A percentile compares a stretch with the other conserved stretches of the same genome.
Evolutionary conservation across 2,329 filamentous ascomycete species (phyloP).

Genomic region (Hypoxylon sp.): DNA sequence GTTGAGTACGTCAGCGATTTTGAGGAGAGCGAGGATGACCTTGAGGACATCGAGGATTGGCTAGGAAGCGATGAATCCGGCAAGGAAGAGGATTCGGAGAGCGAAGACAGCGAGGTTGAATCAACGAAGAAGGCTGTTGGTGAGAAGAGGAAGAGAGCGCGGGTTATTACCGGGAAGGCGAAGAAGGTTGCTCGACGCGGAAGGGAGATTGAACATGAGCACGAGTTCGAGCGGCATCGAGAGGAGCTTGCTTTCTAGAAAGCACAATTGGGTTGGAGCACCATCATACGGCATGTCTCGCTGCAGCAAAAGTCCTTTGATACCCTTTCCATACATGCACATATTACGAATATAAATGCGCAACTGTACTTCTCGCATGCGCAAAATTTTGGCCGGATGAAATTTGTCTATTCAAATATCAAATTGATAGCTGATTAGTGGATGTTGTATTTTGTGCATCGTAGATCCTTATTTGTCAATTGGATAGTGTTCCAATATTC

Average conservation of each 20-base stretch:
- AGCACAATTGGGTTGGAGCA: constrained; percentile 15
- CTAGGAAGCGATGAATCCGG: constrained; percentile 78
- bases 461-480: constrained; percentile 40
- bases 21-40: constrained; percentile 85
- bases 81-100: constrained; percentile 71
- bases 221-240: constrained; percentile 65
- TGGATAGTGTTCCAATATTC: constrained; percentile 8
- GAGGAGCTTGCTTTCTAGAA: constrained; percentile 54
- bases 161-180: constrained; percentile 60
- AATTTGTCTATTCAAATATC: constrained; percentile 1
- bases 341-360: constrained; percentile 17
- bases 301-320: constrained; percentile 30
- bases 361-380: constrained; percentile 1
- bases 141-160: constrained; percentile 62
- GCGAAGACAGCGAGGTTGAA: constrained; percentile 71
- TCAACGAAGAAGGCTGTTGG: constrained; percentile 66
- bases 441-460: constrained; percentile 7
- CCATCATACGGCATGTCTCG: constrained; percentile 27
- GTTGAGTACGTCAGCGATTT: constrained; percentile 96
- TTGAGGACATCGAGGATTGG: constrained; percentile 92
- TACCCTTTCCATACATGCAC: constrained; percentile 35
- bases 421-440: constrained; percentile 12
- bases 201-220: constrained; percentile 84
- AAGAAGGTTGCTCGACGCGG: constrained; percentile 71
- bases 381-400: constrained; percentile 3